Base-by-base conservation (phyloP, 2,329 filamentous ascomycete species). In the Monilinia aucupariae region DNA sequence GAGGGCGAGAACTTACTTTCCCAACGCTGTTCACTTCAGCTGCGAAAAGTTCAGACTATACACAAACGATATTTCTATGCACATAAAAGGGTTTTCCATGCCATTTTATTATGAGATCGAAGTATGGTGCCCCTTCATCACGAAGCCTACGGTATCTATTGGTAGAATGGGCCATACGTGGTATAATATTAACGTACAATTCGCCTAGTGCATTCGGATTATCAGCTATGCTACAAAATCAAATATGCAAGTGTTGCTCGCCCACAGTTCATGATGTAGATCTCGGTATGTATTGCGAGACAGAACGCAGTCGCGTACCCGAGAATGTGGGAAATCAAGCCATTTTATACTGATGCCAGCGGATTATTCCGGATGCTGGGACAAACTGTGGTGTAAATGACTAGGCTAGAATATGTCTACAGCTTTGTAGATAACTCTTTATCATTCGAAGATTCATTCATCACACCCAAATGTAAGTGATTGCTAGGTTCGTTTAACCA, bases 81-180 rank as follows among this genome's bases (percentile, higher is more conserved):
- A 30, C 27, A 30, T 6, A 6, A 30, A 30, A 30, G 27, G 6
- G 6, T 30, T 6, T 30, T 30, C 27, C 27, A 30, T 30, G 27
- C 3, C 27, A 30, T 30, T 30, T 30, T 3, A 69, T 67, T 4
- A 39, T 64, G 1, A 70, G 20, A 34, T 70, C 66, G 10, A 55
- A 65, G 49, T 66, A 68, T 30, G 3, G 25, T n/a, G n/a, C 51
- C 10, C 41, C 41, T 48, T 13, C 22, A 4, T 49, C 25, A 2
- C 12, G 13, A 34, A n/a, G n/a, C n/a, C n/a, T 61, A 4, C 20
- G 9, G 30, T 9, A 6, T 15, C 3, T 54, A 22, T 48, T 37
- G 30, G n/a, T n/a, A n/a, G 30, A 8, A 17, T 13, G 17, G 17
- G 22, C 17, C 7, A 30, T 54, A 27, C 20, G 25, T n/a, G 8